Base-by-base conservation (phyloP, 805 yeast species). In the Metschnikowia cubensis region DNA sequence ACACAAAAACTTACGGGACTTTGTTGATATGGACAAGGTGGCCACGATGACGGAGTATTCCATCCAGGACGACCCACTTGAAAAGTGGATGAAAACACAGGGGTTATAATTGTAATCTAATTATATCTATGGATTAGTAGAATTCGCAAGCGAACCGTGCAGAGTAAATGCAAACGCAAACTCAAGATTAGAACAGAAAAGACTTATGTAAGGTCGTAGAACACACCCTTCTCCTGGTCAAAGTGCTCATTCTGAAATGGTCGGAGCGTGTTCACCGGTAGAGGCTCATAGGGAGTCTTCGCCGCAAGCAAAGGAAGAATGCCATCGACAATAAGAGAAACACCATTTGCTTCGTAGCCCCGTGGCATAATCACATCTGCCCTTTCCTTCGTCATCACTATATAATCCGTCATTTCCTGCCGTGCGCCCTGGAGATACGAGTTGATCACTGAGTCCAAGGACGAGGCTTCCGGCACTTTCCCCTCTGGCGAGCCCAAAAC, bases 361-460 rank as follows among this genome's bases (percentile, higher is more conserved):
- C 83, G 70, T 1, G 92, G 90, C 59, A 87, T 70, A 25, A 88
- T 78, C 6, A 87, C 82, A 64, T 87, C 96, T 1, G 95, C 89
- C 51, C 70, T 75, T 51, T 82, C 83, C 61, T 83, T 85, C 1
- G 94, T 86, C n/a, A 81, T 83, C 32, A 74, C 71, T 8, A 88
- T 81, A 63, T 75, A 84, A 53, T 81, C 77, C 55, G 71, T 77
- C 82, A 83, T 84, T 59, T 87, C 94, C 8, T 81, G 76, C 50
- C 89, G 73, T 2, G 87, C 80, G 4, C 70, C 66, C 41, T 71
- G 74, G 37, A 87, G 64, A 63, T 87, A 88, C 34, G 65, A 49
- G 48, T 66, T 67, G 21, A 80, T 61, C 41, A 80, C 69, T 2
- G 58, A 45, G 50, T 77, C 76, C 38, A 74, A 57, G n/a, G 54